These are phyloP conservation scores for Trichoderma virens DNA, from an alignment of 495 filamentous ascomycete genomes.

Conservation along the genomic window DNA sequence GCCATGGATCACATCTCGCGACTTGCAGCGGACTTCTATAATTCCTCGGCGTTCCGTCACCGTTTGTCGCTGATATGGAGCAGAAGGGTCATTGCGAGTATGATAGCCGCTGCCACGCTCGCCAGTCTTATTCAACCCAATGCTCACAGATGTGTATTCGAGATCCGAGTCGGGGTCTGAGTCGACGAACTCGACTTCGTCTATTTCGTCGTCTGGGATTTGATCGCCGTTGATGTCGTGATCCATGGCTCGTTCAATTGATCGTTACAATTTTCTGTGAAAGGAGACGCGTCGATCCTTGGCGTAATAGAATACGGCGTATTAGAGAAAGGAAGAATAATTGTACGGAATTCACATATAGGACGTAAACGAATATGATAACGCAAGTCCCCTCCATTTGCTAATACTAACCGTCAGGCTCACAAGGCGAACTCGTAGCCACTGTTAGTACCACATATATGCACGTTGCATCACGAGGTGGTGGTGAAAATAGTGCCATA, in stretches of 20 bases:
- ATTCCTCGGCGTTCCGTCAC: slow-evolving; percentile 19
- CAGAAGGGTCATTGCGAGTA: slow-evolving; percentile 18
- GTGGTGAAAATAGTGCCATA: background rate
- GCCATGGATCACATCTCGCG: slow-evolving; percentile 19
- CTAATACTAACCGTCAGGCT: no score
- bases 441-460: background rate
- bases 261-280: background rate
- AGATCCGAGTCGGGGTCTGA: background rate
- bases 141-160: slow-evolving; percentile 3
- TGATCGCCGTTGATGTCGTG: background rate
- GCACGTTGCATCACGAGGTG: background rate
- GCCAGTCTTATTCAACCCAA: slow-evolving; percentile 12
- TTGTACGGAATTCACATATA: background rate
- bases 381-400: background rate
- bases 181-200: background rate
- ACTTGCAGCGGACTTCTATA: slow-evolving; percentile 19
- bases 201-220: background rate
- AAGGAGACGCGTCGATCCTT: background rate
- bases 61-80: slow-evolving; percentile 16
- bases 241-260: background rate
- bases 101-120: slow-evolving; percentile 17
- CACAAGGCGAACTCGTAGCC: background rate
- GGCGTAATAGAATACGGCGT: background rate
- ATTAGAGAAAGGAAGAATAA: background rate
- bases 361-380: background rate